Conservation (phyloP, 1,139 yeast genomes). For the Diutina rugosa region DNA sequence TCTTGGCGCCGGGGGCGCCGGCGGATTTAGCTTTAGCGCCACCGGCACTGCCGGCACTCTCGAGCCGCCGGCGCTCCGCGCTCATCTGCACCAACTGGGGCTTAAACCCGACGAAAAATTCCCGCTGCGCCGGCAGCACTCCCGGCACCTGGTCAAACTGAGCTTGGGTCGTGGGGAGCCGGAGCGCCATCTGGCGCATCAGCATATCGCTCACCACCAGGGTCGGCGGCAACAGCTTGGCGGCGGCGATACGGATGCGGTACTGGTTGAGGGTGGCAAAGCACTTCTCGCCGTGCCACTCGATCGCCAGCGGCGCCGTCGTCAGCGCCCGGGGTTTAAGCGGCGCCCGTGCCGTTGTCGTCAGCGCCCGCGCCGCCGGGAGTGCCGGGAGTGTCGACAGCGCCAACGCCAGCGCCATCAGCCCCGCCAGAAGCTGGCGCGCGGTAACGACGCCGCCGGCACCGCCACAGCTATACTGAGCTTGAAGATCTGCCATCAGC, state of each 20-base stretch:
- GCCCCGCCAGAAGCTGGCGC: background rate
- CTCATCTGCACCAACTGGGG: background rate
- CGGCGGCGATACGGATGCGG: background rate
- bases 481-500: background rate
- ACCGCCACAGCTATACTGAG: background rate
- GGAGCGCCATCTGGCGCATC: background rate
- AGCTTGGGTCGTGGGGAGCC: background rate
- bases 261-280: background rate
- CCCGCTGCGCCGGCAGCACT: background rate
- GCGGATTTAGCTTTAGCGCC: background rate
- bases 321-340: too few relatives aligned
- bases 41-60: conserved; percentile 6
- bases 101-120: background rate
- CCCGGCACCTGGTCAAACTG: background rate
- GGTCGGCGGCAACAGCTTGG: background rate
- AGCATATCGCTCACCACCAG: background rate
- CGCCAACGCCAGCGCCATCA: background rate
- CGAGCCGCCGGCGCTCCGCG: background rate
- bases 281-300: background rate
- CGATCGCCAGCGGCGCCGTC: background rate
- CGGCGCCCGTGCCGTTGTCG: background rate
- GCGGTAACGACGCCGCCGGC: background rate
- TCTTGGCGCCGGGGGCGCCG: background rate
- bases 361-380: background rate
- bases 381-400: background rate